These are phyloP conservation scores for Nakaseomyces nivariensis DNA, from an alignment of 1,139 yeast species.

Conservation along the genomic window DNA sequence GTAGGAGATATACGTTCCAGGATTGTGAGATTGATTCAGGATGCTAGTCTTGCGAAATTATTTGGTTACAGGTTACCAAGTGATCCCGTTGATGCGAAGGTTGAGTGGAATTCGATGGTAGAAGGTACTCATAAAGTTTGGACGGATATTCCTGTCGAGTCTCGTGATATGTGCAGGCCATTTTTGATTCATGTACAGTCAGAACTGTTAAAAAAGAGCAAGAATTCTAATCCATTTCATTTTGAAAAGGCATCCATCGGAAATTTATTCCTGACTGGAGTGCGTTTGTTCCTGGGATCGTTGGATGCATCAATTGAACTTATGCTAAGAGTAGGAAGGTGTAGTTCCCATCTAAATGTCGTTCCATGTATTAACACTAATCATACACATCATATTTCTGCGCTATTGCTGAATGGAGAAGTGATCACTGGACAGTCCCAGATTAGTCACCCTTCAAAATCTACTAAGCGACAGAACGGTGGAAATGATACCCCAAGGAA, in stretches of 20 bases:
- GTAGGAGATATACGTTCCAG: conserved; percentile 87
- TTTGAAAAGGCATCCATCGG: conserved; percentile 80
- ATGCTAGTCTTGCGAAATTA: conserved; percentile 34
- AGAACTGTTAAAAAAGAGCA: conserved; percentile 61
- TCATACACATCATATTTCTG: conserved; percentile 81
- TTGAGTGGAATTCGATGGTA: conserved; percentile 68
- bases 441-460: conserved; percentile 66
- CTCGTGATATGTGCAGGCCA: conserved; percentile 66
- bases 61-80: conserved; percentile 54
- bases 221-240: conserved; percentile 47
- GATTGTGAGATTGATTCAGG: conserved; percentile 55
- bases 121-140: conserved; percentile 72
- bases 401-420: conserved; percentile 56
- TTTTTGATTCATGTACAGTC: conserved; percentile 72
- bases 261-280: conserved; percentile 74
- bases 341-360: conserved; percentile 47
- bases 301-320: conserved; percentile 77
- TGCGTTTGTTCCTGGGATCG: conserved; percentile 72
- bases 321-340: conserved; percentile 55
- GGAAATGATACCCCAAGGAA: neutral
- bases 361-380: conserved; percentile 79
- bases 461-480: neutral
- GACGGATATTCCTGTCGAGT: conserved; percentile 49
- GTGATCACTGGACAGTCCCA: conserved; percentile 90
- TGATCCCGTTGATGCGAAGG: conserved; percentile 44